phyloP scores from a whole-genome alignment of 805 yeast species.

The Kuraishia borneana region DNA sequence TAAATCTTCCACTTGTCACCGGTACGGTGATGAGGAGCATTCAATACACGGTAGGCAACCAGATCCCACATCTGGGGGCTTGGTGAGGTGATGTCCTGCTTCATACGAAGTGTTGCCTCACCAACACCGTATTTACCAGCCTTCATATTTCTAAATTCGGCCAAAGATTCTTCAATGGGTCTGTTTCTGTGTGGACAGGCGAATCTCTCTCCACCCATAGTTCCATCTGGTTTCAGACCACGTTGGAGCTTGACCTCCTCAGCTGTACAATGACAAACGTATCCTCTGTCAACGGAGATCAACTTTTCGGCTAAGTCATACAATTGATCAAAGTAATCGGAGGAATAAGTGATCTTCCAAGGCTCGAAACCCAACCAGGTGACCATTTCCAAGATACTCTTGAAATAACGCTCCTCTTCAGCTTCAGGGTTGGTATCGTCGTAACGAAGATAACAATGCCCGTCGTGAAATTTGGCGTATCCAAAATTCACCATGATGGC shows the following conservation, averaged over 20 bases:
- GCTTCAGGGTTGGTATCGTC: conserved; percentile 99
- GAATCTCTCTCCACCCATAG: conserved; percentile 84
- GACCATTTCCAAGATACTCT: conserved; percentile 74
- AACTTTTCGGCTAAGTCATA: conserved; percentile 83
- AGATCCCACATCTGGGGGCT: conserved; percentile 99
- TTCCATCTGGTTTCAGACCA: conserved; percentile 86
- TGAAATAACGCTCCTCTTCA: conserved; percentile 86
- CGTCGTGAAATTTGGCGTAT: conserved; percentile 79
- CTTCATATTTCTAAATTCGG: conserved; percentile 82
- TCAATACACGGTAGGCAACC: conserved; percentile 89
- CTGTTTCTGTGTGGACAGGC: conserved; percentile 71
- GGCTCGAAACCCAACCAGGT: conserved; percentile 93
- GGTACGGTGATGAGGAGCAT: conserved; percentile 92
- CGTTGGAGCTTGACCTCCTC: conserved; percentile 86
- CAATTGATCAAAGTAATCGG: conserved; percentile 86
- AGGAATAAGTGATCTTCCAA: conserved; percentile 89
- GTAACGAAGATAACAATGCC: conserved; percentile 83
- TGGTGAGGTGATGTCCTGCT: conserved; percentile 81
- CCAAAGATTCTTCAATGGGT: conserved; percentile 62
- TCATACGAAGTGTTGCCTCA: conserved; percentile 93
- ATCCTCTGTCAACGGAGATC: conserved; percentile 62
- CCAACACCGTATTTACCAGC: conserved; percentile 85
- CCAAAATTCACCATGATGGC: conserved; percentile 98
- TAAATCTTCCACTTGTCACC: conserved; percentile 96
- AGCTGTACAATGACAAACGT: conserved; percentile 87